Base-by-base conservation (phyloP, 495 filamentous ascomycete species). In the Cercophora newfieldiana region DNA sequence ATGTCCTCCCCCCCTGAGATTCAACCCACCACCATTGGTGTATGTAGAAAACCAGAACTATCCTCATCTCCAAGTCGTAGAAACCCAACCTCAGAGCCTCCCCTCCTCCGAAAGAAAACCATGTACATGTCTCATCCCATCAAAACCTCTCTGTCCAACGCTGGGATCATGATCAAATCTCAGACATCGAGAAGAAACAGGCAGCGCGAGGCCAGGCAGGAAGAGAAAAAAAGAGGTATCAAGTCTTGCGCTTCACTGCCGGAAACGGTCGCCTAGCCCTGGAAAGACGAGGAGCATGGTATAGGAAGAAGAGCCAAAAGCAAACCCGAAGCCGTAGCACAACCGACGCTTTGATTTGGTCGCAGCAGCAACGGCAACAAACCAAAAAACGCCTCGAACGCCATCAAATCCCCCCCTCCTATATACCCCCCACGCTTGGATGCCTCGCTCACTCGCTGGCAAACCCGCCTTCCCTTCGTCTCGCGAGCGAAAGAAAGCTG, bases 381-480 rank as follows among this genome's bases (percentile, higher is more conserved):
- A 2, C 25, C 51, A 18, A 57, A 61, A 62, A 62, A 62, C 60
- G 60, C 60, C 60, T 14, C 51, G 60, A 62, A 62, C 60, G 60
- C 60, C 60, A 4, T 47, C 25, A 51, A n/a, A 30, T n/a, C 16
- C 44, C 60, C 44, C 25, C 22, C 22, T 22, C 44, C n/a, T 50
- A 26, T 51, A 24, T 14, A 28, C n/a, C 31, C 59, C 55, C 25
- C 7, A 4, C 55, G n/a, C 24, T 16, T 33, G 26, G 24, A 29
- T 58, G 24, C 50, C 21, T 53, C 50, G 21, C 50, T 53, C 25
- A 19, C 50, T 24, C 21, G 6, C 19, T 22, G 50, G 55, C 3
- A 29, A 30, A 29, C 51, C 14, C 25, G 2, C 54, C 54, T 14
- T 28, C 16, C 26, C 19, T 22, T 31, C 26, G 24, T 19, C 28